Base-by-base conservation (phyloP, 306 rosid genomes). In the Quercus cerris region DNA sequence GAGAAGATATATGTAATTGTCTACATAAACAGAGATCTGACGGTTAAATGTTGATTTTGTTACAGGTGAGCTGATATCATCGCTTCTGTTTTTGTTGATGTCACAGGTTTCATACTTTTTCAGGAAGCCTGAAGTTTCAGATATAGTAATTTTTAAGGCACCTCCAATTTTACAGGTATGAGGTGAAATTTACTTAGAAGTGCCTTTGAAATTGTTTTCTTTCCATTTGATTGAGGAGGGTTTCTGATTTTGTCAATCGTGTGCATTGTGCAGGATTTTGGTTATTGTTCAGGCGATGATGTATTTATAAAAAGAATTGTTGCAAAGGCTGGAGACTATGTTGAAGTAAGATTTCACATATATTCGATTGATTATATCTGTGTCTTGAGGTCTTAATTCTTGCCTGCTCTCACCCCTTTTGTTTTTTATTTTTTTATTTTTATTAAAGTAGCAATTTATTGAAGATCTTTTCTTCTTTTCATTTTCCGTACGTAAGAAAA, bases 321-420 rank as follows among this genome's bases (percentile, higher is more conserved):
- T 70, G 99, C 99, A 25, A 91, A 86, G 85, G 98, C 94, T 78
- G 99, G 99, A 72, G 99, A 95, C 70, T 70, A 31, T 76, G 97
- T 95, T 67, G 94, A 93, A 77, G 99, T 93, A 83, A 84, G 89
- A 8, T 64, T 54, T 18, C 67, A 6, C 61, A 5, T 57, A 62
- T 59, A 41, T 56, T 28, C 30, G 20, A 77, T 76, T 28, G 38
- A 67, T 76, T 20, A 2, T 58, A 56, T 67, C 63, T 74, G 18
- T 30, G 5, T 71, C 57, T 63, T 73, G 13, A 11, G 63, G 3
- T 78, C 63, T 30, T 57, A 38, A n/a, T 71, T 63, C 10, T 41
- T 41, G 20, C 12, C 19, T 44, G 67, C 66, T 5, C 22, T 30
- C 46, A 10, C 11, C 1, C 11, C 11, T 8, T 41, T 41, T 41